Conservation (phyloP, 2,329 filamentous ascomycete species). For the Raffaelea albimanens region DNA sequence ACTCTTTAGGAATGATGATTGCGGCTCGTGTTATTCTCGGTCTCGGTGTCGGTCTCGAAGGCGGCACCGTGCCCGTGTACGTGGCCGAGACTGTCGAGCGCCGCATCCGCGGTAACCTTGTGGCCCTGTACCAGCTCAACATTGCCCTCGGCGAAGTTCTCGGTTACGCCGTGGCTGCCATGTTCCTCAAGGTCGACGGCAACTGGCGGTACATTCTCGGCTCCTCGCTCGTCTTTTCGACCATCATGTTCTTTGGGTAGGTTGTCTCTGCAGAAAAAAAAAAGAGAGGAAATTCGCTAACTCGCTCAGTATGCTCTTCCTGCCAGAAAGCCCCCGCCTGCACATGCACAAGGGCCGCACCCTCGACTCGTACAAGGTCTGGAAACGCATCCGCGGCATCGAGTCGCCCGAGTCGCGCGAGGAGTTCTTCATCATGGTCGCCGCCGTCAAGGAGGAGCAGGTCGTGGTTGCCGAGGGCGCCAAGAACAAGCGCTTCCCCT, state of each 20-base stretch:
- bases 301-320: slow-evolving; percentile 55
- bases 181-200: slow-evolving; percentile 59
- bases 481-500: slow-evolving; percentile 49
- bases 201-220: slow-evolving; percentile 69
- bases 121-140: slow-evolving; percentile 67
- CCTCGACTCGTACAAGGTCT: slow-evolving; percentile 56
- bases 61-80: slow-evolving; percentile 66
- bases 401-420: slow-evolving; percentile 47
- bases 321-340: slow-evolving; percentile 60
- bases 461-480: slow-evolving; percentile 39
- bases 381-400: slow-evolving; percentile 62
- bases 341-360: slow-evolving; percentile 57
- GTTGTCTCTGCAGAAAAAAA: slow-evolving; percentile 23
- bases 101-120: slow-evolving; percentile 59
- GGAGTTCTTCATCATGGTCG: slow-evolving; percentile 65
- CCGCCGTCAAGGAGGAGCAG: slow-evolving; percentile 48
- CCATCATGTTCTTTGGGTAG: slow-evolving; percentile 42
- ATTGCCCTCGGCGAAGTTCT: slow-evolving; percentile 67
- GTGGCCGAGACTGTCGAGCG: slow-evolving; percentile 64
- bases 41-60: slow-evolving; percentile 61
- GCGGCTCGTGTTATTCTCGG: slow-evolving; percentile 59
- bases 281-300: no score
- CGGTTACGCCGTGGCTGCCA: slow-evolving; percentile 63
- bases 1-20: slow-evolving; percentile 51
- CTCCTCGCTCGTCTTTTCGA: slow-evolving; percentile 61